Evolutionary conservation across 345 rosid species (phyloP).

Genomic region (Aquilaria yunnanensis): DNA sequence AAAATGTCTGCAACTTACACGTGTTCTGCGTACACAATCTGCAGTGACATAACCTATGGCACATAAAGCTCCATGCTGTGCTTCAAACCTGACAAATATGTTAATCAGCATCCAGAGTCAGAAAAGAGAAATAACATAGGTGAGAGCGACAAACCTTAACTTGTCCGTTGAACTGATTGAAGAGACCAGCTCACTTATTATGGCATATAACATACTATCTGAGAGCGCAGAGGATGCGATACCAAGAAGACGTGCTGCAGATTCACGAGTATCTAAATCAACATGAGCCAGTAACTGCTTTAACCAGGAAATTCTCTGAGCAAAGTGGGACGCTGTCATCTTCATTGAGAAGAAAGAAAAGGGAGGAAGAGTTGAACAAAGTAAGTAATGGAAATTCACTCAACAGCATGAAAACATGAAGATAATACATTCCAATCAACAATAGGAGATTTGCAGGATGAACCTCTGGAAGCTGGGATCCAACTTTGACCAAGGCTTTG

Average conservation of each 20-base stretch:
- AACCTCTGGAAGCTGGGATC: slow-evolving; percentile 81
- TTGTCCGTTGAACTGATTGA: slow-evolving; percentile 40
- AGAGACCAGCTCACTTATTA: slow-evolving; percentile 56
- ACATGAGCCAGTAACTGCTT: slow-evolving; percentile 71
- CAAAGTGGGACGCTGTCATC: slow-evolving; percentile 71
- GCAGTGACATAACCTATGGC: slow-evolving; percentile 81
- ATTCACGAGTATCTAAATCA: slow-evolving; percentile 86
- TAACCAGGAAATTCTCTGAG: slow-evolving; percentile 65
- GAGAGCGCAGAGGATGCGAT: slow-evolving; percentile 83
- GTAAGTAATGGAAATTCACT: slow-evolving; percentile 9
- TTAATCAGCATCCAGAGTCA: slow-evolving; percentile 14
- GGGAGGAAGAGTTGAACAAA: not conserved
- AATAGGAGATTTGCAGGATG: slow-evolving; percentile 10
- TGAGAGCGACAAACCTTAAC: slow-evolving; percentile 45
- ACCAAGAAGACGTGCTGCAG: slow-evolving; percentile 85
- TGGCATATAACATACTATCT: slow-evolving; percentile 37
- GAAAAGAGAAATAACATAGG: slow-evolving; percentile 1
- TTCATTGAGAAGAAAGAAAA: slow-evolving; percentile 12
- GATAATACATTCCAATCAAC: slow-evolving; percentile 1
- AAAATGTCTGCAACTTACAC: slow-evolving; percentile 42
- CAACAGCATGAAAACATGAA: not conserved
- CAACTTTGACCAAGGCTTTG: slow-evolving; percentile 64
- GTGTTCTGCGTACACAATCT: slow-evolving; percentile 44
- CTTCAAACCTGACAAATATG: slow-evolving; percentile 64
- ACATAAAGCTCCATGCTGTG: slow-evolving; percentile 66